Evolutionary conservation across 2,329 filamentous ascomycete species (phyloP).

Genomic region (Parastagonospora avenae): DNA sequence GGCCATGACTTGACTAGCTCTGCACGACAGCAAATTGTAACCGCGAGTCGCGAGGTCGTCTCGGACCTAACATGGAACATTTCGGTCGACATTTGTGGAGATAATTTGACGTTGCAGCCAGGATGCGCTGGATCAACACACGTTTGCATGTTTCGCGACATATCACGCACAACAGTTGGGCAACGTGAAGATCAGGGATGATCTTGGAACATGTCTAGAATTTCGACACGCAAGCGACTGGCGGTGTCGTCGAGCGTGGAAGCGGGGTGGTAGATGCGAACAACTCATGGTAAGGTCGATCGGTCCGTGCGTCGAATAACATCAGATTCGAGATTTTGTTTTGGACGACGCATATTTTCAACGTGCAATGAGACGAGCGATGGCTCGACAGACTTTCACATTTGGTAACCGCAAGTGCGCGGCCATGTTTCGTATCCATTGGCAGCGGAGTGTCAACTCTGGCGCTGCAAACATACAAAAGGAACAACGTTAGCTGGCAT

Average conservation of each 20-base stretch:
- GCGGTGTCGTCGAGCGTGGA: slow-evolving; percentile 15
- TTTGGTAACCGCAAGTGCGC: slow-evolving; percentile 18
- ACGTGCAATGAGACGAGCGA: background rate
- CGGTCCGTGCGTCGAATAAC: background rate
- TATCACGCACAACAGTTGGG: slow-evolving; percentile 30
- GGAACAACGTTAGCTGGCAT: slow-evolving; percentile 11
- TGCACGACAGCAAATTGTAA: background rate
- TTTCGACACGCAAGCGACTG: slow-evolving; percentile 5
- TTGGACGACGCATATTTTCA: background rate
- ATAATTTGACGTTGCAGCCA: too few relatives aligned
- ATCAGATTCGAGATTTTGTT: background rate
- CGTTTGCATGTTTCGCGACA: slow-evolving; percentile 1
- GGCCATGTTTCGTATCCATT: slow-evolving; percentile 1
- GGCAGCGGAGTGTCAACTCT: slow-evolving; percentile 7
- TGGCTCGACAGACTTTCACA: slow-evolving; percentile 2
- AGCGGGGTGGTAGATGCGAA: slow-evolving; percentile 14
- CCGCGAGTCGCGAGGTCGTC: slow-evolving; percentile 21
- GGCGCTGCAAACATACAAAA: slow-evolving; percentile 21
- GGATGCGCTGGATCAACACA: too few relatives aligned
- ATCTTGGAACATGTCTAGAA: slow-evolving; percentile 5
- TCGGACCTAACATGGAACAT: too few relatives aligned
- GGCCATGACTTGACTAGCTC: slow-evolving; percentile 38
- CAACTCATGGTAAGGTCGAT: slow-evolving; percentile 13
- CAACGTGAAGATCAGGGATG: slow-evolving; percentile 22
- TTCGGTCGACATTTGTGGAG: too few relatives aligned